phyloP scores from a whole-genome alignment of 495 filamentous ascomycete genomes.

The Hypoxylon cercidicola region DNA sequence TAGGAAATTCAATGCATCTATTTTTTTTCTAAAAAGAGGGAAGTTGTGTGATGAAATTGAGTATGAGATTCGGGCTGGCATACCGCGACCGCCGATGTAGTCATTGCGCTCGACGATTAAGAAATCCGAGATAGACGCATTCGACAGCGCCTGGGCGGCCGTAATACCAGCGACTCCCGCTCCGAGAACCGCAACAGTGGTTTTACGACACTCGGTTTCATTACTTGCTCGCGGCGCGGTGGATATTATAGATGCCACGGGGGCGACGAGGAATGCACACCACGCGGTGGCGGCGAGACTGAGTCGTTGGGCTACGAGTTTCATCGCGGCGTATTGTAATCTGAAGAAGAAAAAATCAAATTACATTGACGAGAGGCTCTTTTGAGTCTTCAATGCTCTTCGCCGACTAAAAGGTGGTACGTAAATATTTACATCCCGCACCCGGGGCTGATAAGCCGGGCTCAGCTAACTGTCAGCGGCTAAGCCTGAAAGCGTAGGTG shows the following conservation, averaged over 20 bases:
- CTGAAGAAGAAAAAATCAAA: no score
- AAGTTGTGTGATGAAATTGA: background rate
- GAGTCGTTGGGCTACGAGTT: constrained; percentile 7
- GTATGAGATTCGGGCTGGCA: constrained; percentile 2
- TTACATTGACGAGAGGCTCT: no score
- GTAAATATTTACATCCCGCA: background rate
- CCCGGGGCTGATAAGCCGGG: constrained; percentile 1
- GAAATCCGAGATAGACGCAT: constrained; percentile 74
- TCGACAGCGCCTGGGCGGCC: constrained; percentile 73
- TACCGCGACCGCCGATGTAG: constrained; percentile 68
- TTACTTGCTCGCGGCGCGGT: constrained; percentile 3
- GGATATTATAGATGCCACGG: constrained; percentile 9
- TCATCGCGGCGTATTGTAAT: constrained; percentile 25
- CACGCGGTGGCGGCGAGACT: constrained; percentile 8
- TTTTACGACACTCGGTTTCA: constrained; percentile 45
- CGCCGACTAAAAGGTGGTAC: no score
- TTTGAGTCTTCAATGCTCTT: no score
- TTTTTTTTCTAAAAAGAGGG: no score
- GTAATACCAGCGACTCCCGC: constrained; percentile 75
- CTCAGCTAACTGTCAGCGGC: background rate
- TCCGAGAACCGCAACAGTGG: constrained; percentile 61
- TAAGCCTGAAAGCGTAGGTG: background rate
- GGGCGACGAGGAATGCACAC: constrained; percentile 30
- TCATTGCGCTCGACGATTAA: constrained; percentile 74
- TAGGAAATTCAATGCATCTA: no score